Conservation (phyloP, 169 alveolate genomes). For the Eimeria praecox region DNA sequence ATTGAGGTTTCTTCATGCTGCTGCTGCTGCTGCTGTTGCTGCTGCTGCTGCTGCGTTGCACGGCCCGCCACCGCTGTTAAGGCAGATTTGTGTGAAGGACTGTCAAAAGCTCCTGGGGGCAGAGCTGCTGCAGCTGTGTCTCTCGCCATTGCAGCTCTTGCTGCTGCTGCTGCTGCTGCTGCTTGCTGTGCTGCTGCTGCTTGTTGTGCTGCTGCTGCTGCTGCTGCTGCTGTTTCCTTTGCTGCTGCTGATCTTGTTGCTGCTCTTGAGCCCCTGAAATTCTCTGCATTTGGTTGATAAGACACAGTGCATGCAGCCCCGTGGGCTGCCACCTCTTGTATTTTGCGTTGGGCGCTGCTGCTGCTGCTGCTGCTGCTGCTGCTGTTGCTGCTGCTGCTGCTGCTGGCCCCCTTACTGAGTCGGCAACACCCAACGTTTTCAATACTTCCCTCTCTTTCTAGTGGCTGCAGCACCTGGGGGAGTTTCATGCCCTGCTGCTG, state of each 20-base stretch:
- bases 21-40: slow-evolving; percentile 27
- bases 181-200: background rate
- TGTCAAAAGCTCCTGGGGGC: background rate
- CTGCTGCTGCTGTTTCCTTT: slow-evolving; percentile 36
- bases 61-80: background rate
- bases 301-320: slow-evolving; percentile 51
- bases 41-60: slow-evolving; percentile 26
- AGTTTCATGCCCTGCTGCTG: background rate
- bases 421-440: background rate
- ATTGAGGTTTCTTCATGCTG: background rate
- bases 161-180: slow-evolving; percentile 16
- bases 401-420: background rate
- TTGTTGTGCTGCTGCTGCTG: background rate
- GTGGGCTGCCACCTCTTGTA: slow-evolving; percentile 46
- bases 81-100: background rate
- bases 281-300: background rate
- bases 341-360: background rate
- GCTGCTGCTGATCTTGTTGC: too few relatives aligned
- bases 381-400: background rate
- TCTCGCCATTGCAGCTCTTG: background rate
- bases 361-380: background rate
- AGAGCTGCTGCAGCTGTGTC: slow-evolving; percentile 12
- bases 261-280: background rate
- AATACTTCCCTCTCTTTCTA: background rate
- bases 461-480: background rate